Evolutionary conservation across 164 flowering plant genomes (phyloP), one percentile per base, ranked within the genome.

Genomic region (Akebia trifoliata): DNA sequence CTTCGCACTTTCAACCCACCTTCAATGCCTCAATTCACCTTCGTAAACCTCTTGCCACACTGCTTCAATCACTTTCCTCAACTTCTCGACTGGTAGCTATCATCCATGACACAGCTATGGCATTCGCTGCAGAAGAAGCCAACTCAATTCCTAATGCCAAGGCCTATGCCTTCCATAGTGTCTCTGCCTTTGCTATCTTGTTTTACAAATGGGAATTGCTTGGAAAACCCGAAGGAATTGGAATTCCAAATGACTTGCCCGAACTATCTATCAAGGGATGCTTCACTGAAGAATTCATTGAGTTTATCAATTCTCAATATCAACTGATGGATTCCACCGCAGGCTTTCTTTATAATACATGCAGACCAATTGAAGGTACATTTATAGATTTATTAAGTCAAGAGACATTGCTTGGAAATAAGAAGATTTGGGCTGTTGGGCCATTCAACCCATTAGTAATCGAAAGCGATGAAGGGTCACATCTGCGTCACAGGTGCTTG

Each of bases 291-390:
- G 74, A 75, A 25, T 71, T 84, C 54, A 0, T 37, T 8, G 66
- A 78, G 1, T 75, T 80, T 45, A 14, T 73, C 3, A 25, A 15
- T 0, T 7, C 12, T 2, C 76, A 81, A 36, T 44, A 49, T 38
- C 42, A 48, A 5, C 59, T 26, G 50, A n/a, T 53, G 21, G 42
- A 39, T 1, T 59, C 57, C 14, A 54, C 29, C 18, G 46, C 70
- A 0, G 96, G 92, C 0, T 32, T 38, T 2, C 21, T 87, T 10
- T 78, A 72, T 72, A 83, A 83, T 73, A 71, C 84, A 2, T 64
- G 76, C 57, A 57, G 58, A 39, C 44, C 60, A 1, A 49, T 87
- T 0, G 95, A 87, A 56, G 70, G 73, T 5, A 22, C 63, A 2
- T 78, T 51, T 40, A 12, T 81, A 1, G 71, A 83, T 4, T 25